Evolutionary conservation across 768 basidiomycete genomes (phyloP).

Genomic region (Leccinum longicurvipes): DNA sequence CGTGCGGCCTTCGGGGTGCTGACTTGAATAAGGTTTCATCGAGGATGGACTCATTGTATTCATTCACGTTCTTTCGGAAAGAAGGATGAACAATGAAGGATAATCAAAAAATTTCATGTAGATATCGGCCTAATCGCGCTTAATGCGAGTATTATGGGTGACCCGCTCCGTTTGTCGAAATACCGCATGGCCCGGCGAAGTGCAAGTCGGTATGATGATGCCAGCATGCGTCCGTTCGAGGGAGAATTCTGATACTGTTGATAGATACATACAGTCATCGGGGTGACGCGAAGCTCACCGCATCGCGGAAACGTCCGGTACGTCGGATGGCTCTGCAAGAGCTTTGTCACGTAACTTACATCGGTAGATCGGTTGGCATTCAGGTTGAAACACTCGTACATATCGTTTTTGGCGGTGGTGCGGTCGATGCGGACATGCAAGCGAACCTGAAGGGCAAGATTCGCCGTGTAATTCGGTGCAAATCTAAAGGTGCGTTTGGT

Average conservation of each 20-base stretch:
- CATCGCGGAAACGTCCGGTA: background rate
- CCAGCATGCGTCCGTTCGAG: background rate
- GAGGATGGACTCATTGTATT: background rate
- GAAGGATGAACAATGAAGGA: background rate
- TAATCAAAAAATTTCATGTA: background rate
- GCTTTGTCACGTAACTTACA: background rate
- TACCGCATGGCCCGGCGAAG: background rate
- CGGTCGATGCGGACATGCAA: background rate
- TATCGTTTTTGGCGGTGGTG: background rate
- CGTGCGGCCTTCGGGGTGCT: background rate
- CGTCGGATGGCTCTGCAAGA: background rate
- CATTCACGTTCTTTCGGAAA: background rate
- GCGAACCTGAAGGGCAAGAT: background rate
- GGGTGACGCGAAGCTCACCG: background rate
- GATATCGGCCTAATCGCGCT: slow-evolving; percentile 15
- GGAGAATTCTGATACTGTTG: background rate
- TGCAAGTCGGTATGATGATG: background rate
- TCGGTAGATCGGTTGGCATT: background rate
- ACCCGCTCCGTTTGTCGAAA: background rate
- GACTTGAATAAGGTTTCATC: slow-evolving; percentile 3
- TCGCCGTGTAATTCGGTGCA: background rate
- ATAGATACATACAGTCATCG: background rate
- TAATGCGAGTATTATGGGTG: slow-evolving; percentile 18
- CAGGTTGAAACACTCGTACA: background rate
- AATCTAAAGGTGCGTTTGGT: background rate